phyloP scores from a whole-genome alignment of 139 green algal genomes.

The Coelastrella sp. region DNA sequence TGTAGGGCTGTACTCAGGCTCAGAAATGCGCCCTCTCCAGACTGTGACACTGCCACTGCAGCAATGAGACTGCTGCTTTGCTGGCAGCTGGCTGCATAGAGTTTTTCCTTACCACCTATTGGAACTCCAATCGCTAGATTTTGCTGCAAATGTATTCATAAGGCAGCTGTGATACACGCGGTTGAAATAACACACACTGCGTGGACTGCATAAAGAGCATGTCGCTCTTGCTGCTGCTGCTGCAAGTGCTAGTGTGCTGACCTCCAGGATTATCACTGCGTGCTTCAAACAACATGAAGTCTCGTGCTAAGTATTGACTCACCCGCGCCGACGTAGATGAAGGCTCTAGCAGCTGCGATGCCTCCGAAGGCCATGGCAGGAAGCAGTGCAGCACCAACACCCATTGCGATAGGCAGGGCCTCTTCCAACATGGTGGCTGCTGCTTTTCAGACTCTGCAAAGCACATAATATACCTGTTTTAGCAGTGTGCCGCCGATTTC shows the following conservation, averaged over 20 bases:
- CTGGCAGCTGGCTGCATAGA: too few species aligned
- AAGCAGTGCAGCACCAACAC: constrained; percentile 43
- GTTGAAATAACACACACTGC: too few species aligned
- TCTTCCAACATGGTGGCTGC: constrained; percentile 44
- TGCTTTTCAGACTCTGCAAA: neutral
- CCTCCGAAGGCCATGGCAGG: constrained; percentile 43
- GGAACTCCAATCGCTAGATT: neutral
- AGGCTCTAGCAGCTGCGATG: constrained; percentile 7
- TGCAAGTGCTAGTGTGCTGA: neutral
- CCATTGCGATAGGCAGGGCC: constrained; percentile 41
- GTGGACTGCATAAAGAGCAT: too few species aligned
- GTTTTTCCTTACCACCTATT: too few species aligned
- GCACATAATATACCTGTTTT: too few species aligned
- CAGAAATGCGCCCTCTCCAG: neutral
- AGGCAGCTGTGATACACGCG: too few species aligned
- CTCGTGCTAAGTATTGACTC: neutral
- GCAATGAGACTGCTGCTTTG: neutral
- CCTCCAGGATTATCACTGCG: too few species aligned
- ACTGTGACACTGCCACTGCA: neutral
- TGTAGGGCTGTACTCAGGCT: neutral
- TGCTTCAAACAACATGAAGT: constrained; percentile 6
- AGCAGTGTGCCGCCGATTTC: too few species aligned
- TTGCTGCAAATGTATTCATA: neutral
- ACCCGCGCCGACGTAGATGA: constrained; percentile 39
- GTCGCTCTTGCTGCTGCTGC: neutral